Evolutionary conservation across 169 alveolate species (phyloP).

Genomic region (Plasmodium fragile): DNA sequence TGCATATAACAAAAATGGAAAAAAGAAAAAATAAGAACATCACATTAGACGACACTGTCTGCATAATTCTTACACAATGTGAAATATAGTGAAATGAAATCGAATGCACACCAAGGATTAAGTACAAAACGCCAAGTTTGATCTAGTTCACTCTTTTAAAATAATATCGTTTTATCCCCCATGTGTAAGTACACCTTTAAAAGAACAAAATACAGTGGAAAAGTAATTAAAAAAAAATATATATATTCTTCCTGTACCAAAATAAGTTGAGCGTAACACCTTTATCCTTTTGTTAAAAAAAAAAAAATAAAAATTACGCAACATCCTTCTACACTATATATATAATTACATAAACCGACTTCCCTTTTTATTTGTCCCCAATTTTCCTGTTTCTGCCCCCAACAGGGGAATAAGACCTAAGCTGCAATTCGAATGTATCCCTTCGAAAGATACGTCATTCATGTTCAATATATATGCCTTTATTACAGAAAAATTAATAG

Average conservation of each 20-base stretch:
- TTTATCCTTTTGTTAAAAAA: neutral
- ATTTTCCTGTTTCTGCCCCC: neutral
- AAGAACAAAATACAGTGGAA: neutral
- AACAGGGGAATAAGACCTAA: neutral
- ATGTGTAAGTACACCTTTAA: slow-evolving; percentile 40
- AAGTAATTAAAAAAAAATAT: neutral
- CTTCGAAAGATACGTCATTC: neutral
- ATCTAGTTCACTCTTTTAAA: slow-evolving; percentile 1
- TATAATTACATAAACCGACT: neutral
- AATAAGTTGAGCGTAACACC: neutral
- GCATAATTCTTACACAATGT: neutral
- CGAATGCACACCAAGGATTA: neutral
- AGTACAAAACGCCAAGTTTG: neutral
- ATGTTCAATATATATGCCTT: neutral
- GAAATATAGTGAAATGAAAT: neutral
- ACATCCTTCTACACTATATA: neutral
- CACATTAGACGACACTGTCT: neutral
- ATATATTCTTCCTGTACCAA: neutral
- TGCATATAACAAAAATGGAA: neutral
- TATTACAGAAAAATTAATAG: neutral
- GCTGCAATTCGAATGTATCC: neutral
- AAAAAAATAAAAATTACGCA: neutral
- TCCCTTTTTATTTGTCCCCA: neutral
- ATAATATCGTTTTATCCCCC: neutral
- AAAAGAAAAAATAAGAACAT: neutral